These are phyloP conservation scores for Xerocomellus amylosporus DNA, from an alignment of 768 basidiomycete species.

Conservation along the genomic window DNA sequence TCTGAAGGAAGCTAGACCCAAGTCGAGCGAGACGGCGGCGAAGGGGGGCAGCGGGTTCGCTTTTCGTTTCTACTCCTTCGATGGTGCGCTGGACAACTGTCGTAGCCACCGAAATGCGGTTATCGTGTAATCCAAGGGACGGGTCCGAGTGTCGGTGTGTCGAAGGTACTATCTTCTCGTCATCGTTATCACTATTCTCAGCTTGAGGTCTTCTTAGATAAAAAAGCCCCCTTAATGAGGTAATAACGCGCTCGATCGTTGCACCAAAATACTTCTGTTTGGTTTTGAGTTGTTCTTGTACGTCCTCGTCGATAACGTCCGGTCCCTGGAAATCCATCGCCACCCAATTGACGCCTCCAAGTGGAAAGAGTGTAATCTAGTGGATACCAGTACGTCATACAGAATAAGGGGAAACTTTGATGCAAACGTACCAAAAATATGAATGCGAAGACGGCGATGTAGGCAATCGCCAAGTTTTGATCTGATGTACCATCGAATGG, in stretches of 20 bases:
- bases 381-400: background rate
- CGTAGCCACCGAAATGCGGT: background rate
- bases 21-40: constrained; percentile 9
- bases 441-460: constrained; percentile 59
- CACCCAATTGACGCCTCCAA: constrained; percentile 54
- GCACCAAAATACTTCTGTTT: constrained; percentile 32
- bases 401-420: background rate
- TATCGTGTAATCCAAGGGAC: background rate
- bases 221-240: constrained; percentile 1
- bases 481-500: constrained; percentile 63
- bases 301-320: constrained; percentile 56
- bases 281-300: constrained; percentile 42
- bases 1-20: constrained; percentile 29
- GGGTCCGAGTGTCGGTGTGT: background rate
- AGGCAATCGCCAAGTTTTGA: constrained; percentile 61
- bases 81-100: constrained; percentile 5
- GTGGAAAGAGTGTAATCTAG: constrained; percentile 63
- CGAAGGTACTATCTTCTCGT: constrained; percentile 5
- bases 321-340: constrained; percentile 64
- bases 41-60: background rate
- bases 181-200: background rate
- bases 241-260: constrained; percentile 9
- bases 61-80: background rate
- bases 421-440: constrained; percentile 50
- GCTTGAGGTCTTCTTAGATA: background rate